These are phyloP conservation scores for Bretziella fagacearum DNA, from an alignment of 2,329 filamentous ascomycete species.

Conservation along the genomic window DNA sequence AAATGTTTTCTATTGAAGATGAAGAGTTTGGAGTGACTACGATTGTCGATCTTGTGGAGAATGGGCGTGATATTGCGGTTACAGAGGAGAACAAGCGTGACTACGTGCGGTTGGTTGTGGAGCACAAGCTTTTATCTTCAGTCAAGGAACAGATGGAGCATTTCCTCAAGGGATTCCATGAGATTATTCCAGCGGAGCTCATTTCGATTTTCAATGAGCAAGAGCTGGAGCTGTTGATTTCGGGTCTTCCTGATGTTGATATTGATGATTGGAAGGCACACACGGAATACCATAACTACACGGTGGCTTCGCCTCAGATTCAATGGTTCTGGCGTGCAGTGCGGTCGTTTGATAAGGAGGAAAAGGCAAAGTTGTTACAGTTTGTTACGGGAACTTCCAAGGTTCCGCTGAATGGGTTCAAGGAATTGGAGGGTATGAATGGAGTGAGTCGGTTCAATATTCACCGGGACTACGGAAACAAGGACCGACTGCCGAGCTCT, in stretches of 20 bases:
- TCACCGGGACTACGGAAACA: constrained; percentile 92
- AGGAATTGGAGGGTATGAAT: constrained; percentile 98
- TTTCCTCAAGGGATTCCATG: constrained; percentile 92
- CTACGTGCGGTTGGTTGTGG: constrained; percentile 84
- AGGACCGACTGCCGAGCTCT: constrained; percentile 84
- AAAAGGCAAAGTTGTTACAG: constrained; percentile 88
- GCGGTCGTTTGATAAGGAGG: constrained; percentile 95
- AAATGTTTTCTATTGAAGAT: constrained; percentile 87
- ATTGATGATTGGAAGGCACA: constrained; percentile 99
- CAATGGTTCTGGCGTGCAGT: constrained; percentile 99
- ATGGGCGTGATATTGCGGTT: constrained; percentile 81
- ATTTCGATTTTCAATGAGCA: constrained; percentile 98
- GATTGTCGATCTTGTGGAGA: constrained; percentile 69
- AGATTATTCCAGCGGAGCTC: constrained; percentile 86
- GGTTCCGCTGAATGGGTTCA: constrained; percentile 95
- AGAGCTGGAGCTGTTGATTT: constrained; percentile 90
- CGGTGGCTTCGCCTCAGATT: constrained; percentile 81
- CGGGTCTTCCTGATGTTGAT: constrained; percentile 90
- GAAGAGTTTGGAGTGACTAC: constrained; percentile 85
- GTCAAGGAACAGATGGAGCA: constrained; percentile 88
- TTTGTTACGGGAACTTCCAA: constrained; percentile 98
- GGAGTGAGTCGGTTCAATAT: constrained; percentile 97
- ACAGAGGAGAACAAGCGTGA: constrained; percentile 98
- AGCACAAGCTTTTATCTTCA: constrained; percentile 80
- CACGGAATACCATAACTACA: constrained; percentile 97